phyloP scores from a whole-genome alignment of 108 stramenopile genomes.

The Fragilariopsis cylindrus region DNA sequence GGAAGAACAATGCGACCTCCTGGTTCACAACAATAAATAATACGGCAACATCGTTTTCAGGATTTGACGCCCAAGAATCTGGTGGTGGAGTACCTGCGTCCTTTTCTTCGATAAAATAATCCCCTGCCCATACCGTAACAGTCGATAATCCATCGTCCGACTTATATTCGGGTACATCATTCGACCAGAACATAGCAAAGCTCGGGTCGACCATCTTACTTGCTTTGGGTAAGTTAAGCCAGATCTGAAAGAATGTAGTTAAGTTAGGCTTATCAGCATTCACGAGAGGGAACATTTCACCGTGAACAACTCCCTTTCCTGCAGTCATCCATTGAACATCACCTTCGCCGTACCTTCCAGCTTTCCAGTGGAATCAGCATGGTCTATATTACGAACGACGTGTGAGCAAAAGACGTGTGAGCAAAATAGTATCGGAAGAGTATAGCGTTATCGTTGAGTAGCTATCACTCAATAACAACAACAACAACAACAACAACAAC shows the following conservation, averaged over 20 bases:
- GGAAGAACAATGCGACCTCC: constrained; percentile 60
- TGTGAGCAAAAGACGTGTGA: not conserved
- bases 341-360: constrained; percentile 61
- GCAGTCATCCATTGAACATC: constrained; percentile 95
- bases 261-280: constrained; percentile 38
- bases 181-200: constrained; percentile 81
- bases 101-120: constrained; percentile 42
- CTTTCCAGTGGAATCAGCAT: constrained; percentile 78
- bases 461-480: constrained; percentile 23
- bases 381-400: constrained; percentile 51
- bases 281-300: constrained; percentile 72
- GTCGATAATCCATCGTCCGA: constrained; percentile 35
- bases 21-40: constrained; percentile 49
- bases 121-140: constrained; percentile 61
- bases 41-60: constrained; percentile 62
- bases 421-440: not conserved
- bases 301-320: constrained; percentile 80
- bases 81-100: constrained; percentile 52
- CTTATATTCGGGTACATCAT: constrained; percentile 54
- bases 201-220: constrained; percentile 78
- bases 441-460: not conserved
- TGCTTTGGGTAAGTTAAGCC: constrained; percentile 78
- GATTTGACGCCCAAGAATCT: constrained; percentile 62
- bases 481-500: constrained; percentile 32
- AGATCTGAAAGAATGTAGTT: constrained; percentile 68